These are phyloP conservation scores for Naganishia sp. DNA, from an alignment of 1,284 basidiomycete genomes.

Conservation along the genomic window DNA sequence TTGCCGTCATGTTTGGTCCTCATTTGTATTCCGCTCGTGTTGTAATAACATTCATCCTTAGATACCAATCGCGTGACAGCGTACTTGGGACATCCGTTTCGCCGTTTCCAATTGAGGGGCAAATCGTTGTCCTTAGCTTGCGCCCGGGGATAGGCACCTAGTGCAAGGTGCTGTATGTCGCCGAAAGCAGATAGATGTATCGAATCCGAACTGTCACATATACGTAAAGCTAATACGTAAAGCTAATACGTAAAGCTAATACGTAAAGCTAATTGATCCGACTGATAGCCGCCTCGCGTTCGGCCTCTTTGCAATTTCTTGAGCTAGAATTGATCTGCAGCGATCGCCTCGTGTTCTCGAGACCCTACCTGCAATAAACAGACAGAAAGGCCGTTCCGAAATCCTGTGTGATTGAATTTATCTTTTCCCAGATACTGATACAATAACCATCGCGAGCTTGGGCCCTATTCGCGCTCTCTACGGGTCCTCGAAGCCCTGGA, in stretches of 20 bases:
- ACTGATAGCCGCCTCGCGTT: no score
- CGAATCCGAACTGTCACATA: no score
- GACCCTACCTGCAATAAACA: not conserved
- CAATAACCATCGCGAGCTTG: not conserved
- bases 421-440: slow-evolving; percentile 4
- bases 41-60: slow-evolving; percentile 8
- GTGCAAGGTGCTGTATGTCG: no score
- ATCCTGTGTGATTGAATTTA: not conserved
- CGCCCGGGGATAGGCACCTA: no score
- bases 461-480: slow-evolving; percentile 20
- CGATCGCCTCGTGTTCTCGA: not conserved
- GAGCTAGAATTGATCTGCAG: no score
- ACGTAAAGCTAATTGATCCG: no score
- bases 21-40: slow-evolving; percentile 12
- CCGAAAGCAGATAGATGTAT: no score
- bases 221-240: no score
- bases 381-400: not conserved
- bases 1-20: not conserved
- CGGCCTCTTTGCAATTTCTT: no score
- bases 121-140: no score
- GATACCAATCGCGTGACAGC: not conserved
- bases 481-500: slow-evolving; percentile 46
- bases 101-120: no score
- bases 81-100: not conserved
- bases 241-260: no score